phyloP scores from a whole-genome alignment of 345 rosid species.

The thale cress (Arabidopsis thaliana) region DNA sequence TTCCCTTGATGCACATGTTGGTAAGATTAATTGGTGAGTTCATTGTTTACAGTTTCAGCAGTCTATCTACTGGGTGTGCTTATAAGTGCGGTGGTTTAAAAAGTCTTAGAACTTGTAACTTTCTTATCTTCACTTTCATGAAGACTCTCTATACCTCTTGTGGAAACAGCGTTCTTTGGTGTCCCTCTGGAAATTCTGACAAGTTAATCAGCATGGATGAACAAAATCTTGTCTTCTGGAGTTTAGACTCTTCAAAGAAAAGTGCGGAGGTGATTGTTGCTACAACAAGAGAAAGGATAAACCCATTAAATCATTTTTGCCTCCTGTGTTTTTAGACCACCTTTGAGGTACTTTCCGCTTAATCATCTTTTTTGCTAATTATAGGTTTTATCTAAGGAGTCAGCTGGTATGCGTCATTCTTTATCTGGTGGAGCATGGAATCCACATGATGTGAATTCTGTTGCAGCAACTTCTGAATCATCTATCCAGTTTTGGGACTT shows the following conservation, averaged over 20 bases:
- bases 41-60: slow-evolving; percentile 10
- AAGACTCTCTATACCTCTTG: neutral
- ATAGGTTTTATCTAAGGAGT: slow-evolving; percentile 76
- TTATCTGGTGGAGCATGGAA: slow-evolving; percentile 93
- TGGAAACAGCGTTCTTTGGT: slow-evolving; percentile 71
- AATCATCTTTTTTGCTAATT: slow-evolving; percentile 5
- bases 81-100: neutral
- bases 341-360: slow-evolving; percentile 12
- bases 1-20: slow-evolving; percentile 71
- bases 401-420: slow-evolving; percentile 79
- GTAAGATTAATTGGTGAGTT: slow-evolving; percentile 81
- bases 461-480: slow-evolving; percentile 85
- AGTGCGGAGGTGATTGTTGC: slow-evolving; percentile 64
- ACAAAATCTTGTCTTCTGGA: slow-evolving; percentile 74
- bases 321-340: neutral
- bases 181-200: slow-evolving; percentile 81
- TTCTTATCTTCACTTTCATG: neutral
- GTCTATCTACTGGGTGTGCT: neutral
- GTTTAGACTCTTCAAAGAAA: slow-evolving; percentile 71
- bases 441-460: slow-evolving; percentile 80
- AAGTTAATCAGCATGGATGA: slow-evolving; percentile 89
- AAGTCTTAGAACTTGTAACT: neutral
- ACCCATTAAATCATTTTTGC: neutral
- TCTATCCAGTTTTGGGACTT: slow-evolving; percentile 92
- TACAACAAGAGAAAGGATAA: neutral